phyloP scores from a whole-genome alignment of 2,329 filamentous ascomycete genomes.

The Verticillium nonalfalfae region DNA sequence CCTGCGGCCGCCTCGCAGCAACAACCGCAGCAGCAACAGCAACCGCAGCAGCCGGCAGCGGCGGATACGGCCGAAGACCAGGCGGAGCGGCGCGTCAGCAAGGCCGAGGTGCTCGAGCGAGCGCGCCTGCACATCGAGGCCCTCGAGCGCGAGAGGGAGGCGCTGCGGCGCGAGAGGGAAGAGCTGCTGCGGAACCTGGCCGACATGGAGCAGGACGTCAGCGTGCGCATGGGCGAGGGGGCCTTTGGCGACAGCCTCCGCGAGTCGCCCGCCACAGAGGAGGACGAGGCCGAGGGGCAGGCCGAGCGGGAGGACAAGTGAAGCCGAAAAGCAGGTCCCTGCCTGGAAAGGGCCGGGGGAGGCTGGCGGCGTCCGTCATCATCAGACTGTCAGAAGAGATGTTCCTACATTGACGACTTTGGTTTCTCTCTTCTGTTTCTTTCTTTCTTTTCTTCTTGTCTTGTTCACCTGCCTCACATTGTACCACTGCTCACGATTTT shows the following conservation, averaged over 20 bases:
- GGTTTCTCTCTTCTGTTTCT: no score
- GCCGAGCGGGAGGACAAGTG: background rate
- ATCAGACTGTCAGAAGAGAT: no score
- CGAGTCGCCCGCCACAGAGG: slow-evolving; percentile 1
- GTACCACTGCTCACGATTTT: no score
- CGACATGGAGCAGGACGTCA: slow-evolving; percentile 5
- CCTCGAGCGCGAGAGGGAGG: slow-evolving; percentile 21
- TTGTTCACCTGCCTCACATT: no score
- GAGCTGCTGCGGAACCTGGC: slow-evolving; percentile 13
- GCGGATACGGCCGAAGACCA: slow-evolving; percentile 14
- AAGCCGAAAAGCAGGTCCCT: background rate
- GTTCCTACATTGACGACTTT: no score
- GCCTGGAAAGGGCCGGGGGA: no score
- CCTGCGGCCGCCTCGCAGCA: slow-evolving; percentile 5
- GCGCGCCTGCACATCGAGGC: slow-evolving; percentile 23
- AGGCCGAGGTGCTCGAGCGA: slow-evolving; percentile 27
- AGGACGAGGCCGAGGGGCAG: background rate
- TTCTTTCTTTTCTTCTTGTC: no score
- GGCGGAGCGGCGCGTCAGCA: slow-evolving; percentile 20
- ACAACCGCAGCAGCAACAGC: slow-evolving; percentile 2
- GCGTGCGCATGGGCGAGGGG: background rate
- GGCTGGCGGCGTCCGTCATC: no score
- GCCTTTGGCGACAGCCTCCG: background rate
- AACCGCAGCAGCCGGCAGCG: background rate
- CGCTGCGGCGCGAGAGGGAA: slow-evolving; percentile 20